phyloP scores from a whole-genome alignment of 208 protist species.

The Phytomonas serpens region DNA sequence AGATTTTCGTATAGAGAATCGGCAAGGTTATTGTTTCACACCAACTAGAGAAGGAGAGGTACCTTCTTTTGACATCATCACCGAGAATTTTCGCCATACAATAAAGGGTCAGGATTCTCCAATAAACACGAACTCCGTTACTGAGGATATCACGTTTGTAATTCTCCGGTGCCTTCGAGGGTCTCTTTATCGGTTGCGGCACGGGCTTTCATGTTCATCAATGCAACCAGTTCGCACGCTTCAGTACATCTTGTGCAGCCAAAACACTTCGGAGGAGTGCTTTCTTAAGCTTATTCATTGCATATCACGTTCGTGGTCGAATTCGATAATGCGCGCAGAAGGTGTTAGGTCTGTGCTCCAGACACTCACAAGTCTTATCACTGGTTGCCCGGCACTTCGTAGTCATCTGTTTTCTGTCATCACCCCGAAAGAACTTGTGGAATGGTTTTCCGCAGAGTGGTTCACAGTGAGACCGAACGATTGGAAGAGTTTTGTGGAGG shows the following conservation, averaged over 20 bases:
- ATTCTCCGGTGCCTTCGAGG: neutral
- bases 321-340: neutral
- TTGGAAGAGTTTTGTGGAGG: neutral
- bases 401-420: neutral
- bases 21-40: neutral
- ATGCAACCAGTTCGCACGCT: neutral
- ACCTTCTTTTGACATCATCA: neutral
- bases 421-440: neutral
- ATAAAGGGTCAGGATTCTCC: neutral
- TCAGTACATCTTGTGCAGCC: neutral
- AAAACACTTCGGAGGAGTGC: neutral
- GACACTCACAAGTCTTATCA: neutral
- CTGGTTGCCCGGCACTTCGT: neutral
- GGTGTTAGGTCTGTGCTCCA: neutral
- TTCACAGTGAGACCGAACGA: neutral
- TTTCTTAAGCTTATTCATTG: slow-evolving; percentile 2
- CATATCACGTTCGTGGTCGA: neutral
- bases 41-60: neutral
- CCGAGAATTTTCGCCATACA: neutral
- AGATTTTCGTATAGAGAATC: neutral
- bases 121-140: neutral
- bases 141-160: neutral
- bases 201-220: neutral
- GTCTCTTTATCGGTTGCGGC: neutral
- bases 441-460: neutral